Percentiles rank a stretch among this genome's conserved stretches.
phyloP scores from a whole-genome alignment of 345 rosid genomes.

The Linum tenue region DNA sequence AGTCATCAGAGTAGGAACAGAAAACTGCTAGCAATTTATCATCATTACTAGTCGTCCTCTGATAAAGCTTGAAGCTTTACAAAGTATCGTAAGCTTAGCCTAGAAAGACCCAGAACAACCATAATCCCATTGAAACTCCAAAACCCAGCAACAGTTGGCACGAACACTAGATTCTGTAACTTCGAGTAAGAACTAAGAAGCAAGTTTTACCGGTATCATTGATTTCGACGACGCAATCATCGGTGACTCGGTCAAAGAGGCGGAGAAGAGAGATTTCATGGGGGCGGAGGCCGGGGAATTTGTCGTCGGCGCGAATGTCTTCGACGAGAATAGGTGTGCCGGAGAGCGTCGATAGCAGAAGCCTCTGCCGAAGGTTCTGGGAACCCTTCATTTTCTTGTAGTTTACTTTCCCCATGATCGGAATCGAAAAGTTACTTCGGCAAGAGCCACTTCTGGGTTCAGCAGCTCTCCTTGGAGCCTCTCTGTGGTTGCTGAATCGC shows the following conservation, averaged over 20 bases:
- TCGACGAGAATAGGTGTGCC: slow-evolving; percentile 49
- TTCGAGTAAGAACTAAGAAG: background rate
- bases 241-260: slow-evolving; percentile 58
- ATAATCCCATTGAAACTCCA: too few species aligned
- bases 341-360: slow-evolving; percentile 63
- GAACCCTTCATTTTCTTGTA: slow-evolving; percentile 68
- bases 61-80: too few species aligned
- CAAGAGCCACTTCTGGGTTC: background rate
- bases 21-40: too few species aligned
- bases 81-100: too few species aligned
- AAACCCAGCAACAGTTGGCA: too few species aligned
- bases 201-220: slow-evolving; percentile 58
- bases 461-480: too few species aligned
- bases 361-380: slow-evolving; percentile 61
- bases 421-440: background rate
- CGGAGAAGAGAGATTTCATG: slow-evolving; percentile 77
- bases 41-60: too few species aligned
- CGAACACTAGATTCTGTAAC: too few species aligned
- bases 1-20: background rate
- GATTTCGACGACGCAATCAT: slow-evolving; percentile 57
- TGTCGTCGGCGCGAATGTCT: slow-evolving; percentile 59
- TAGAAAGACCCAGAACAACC: too few species aligned
- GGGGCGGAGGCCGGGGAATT: slow-evolving; percentile 67
- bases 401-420: slow-evolving; percentile 45
- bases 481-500: too few species aligned